Evolutionary conservation across 768 basidiomycete species (phyloP).

Genomic region (Leccinum obscurum): DNA sequence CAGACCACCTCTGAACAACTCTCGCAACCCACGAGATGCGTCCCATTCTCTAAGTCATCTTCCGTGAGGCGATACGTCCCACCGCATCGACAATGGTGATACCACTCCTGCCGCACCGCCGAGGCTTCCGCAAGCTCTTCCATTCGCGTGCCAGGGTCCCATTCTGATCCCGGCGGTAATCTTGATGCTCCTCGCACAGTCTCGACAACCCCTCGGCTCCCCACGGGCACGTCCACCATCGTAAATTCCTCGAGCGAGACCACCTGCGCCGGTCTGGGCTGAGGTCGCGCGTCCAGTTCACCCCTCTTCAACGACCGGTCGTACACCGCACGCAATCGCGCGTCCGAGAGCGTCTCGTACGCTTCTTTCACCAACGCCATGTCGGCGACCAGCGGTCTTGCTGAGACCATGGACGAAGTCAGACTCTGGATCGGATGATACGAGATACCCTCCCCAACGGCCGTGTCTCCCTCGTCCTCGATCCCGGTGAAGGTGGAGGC

Average conservation of each 20-base stretch:
- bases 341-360: conserved; percentile 58
- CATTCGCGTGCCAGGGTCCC: neutral
- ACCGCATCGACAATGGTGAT: conserved; percentile 72
- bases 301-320: conserved; percentile 36
- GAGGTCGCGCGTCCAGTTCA: conserved; percentile 6
- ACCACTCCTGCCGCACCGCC: conserved; percentile 42
- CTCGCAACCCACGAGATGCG: conserved; percentile 69
- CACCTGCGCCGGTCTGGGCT: conserved; percentile 71
- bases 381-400: conserved; percentile 30
- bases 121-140: conserved; percentile 23
- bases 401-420: neutral
- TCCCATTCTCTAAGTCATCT: conserved; percentile 64
- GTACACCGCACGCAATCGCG: conserved; percentile 49
- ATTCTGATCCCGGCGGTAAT: neutral
- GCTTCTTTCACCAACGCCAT: conserved; percentile 68
- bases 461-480: conserved; percentile 22
- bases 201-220: neutral
- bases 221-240: neutral
- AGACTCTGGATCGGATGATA: neutral
- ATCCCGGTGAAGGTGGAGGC: neutral
- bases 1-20: conserved; percentile 82
- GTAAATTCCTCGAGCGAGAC: conserved; percentile 76
- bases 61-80: conserved; percentile 60
- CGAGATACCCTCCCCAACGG: neutral
- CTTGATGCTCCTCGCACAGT: neutral